Percentiles rank a stretch among this genome's conserved stretches.
These are phyloP conservation scores for Sextonia rubra DNA, from an alignment of 164 flowering plant species.

Conservation along the genomic window DNA sequence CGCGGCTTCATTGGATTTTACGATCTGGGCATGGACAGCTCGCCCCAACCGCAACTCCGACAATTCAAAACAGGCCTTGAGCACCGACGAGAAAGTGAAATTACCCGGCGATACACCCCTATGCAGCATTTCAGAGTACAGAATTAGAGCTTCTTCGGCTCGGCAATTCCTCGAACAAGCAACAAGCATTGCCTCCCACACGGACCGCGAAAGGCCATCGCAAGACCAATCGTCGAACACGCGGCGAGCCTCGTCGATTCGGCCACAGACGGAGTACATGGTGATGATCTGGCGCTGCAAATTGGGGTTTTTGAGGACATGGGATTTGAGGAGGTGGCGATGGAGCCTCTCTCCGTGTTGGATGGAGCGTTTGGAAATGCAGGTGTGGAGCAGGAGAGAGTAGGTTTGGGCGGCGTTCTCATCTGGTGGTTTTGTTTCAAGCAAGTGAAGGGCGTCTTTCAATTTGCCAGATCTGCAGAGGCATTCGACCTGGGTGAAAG, in stretches of 20 bases:
- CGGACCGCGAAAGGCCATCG: constrained; percentile 10
- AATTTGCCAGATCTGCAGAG: constrained; percentile 30
- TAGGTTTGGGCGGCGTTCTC: constrained; percentile 12
- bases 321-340: constrained; percentile 19
- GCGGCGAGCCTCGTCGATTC: constrained; percentile 29
- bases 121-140: constrained; percentile 26
- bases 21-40: constrained; percentile 35
- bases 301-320: constrained; percentile 20
- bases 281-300: constrained; percentile 37
- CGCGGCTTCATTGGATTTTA: constrained; percentile 25
- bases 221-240: constrained; percentile 25
- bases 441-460: constrained; percentile 28
- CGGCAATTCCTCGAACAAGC: constrained; percentile 33
- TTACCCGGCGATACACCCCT: constrained; percentile 13
- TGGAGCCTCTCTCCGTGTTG: constrained; percentile 32
- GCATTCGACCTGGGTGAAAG: background rate
- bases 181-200: constrained; percentile 39
- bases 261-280: constrained; percentile 34
- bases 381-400: constrained; percentile 29
- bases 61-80: constrained; percentile 29
- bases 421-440: constrained; percentile 16
- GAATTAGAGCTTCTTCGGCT: constrained; percentile 21
- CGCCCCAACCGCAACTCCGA: constrained; percentile 22
- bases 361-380: constrained; percentile 28
- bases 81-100: constrained; percentile 28